Evolutionary conservation across 169 alveolate species (phyloP).

Genomic region (Plasmodium falciparum): DNA sequence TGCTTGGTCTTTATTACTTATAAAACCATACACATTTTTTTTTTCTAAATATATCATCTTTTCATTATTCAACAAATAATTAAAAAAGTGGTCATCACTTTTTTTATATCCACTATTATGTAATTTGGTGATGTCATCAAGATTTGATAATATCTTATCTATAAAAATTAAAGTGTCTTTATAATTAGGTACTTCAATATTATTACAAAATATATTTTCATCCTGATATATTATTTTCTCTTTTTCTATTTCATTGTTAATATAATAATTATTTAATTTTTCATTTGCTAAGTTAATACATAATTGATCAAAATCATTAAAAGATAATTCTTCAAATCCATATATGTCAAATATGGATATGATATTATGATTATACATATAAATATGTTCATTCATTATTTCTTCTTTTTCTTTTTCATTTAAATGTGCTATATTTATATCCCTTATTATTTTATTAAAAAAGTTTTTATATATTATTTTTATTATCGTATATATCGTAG

Average conservation of each 20-base stretch:
- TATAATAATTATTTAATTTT: constrained; percentile 90
- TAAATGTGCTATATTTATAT: constrained; percentile 54
- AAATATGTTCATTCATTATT: constrained; percentile 13
- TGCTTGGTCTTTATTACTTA: constrained; percentile 17
- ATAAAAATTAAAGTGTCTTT: constrained; percentile 46
- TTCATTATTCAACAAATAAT: constrained; percentile 36
- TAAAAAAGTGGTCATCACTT: constrained; percentile 50
- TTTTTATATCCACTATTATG: constrained; percentile 51
- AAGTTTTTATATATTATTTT: constrained; percentile 53
- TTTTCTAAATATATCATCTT: constrained; percentile 16
- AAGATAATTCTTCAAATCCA: constrained; percentile 98
- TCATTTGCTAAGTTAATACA: constrained; percentile 99
- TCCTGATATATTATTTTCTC: constrained; percentile 88
- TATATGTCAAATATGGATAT: constrained; percentile 98
- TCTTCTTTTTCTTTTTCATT: constrained; percentile 32
- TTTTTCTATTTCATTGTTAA: constrained; percentile 89
- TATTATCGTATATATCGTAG: constrained; percentile 49
- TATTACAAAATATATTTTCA: constrained; percentile 88
- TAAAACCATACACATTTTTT: constrained; percentile 31
- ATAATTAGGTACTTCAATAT: constrained; percentile 33
- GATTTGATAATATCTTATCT: constrained; percentile 25
- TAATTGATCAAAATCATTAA: constrained; percentile 97
- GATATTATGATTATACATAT: constrained; percentile 72
- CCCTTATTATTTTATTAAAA: constrained; percentile 41
- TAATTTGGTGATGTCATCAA: constrained; percentile 60